Conservation (phyloP, 2,329 filamentous ascomycete species). For the Monosporascus ibericus region DNA sequence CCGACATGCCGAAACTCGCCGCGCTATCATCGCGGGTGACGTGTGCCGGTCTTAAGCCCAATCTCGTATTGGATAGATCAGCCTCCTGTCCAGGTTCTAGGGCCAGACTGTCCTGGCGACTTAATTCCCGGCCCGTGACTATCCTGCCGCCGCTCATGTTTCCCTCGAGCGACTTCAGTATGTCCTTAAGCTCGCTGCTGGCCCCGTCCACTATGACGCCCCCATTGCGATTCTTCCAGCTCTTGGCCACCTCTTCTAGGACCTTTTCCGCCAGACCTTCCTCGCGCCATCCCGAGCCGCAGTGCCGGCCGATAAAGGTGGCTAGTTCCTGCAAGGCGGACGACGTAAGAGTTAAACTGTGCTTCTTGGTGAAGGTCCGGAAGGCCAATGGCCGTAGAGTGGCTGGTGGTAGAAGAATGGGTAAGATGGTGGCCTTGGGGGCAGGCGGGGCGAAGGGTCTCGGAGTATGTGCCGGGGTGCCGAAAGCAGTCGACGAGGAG, state of each 20-base stretch:
- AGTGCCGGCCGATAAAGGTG: slow-evolving; percentile 85
- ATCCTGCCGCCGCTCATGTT: slow-evolving; percentile 84
- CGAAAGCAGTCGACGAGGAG: slow-evolving; percentile 87
- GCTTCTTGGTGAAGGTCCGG: slow-evolving; percentile 93
- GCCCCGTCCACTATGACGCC: slow-evolving; percentile 86
- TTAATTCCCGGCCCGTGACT: slow-evolving; percentile 47
- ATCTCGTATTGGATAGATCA: slow-evolving; percentile 47
- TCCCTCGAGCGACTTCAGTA: slow-evolving; percentile 77
- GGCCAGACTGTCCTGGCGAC: slow-evolving; percentile 58
- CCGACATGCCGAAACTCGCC: slow-evolving; percentile 57
- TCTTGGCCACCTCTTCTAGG: slow-evolving; percentile 82
- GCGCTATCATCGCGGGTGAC: slow-evolving; percentile 55
- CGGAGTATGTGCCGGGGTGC: slow-evolving; percentile 76
- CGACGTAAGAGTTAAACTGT: slow-evolving; percentile 87
- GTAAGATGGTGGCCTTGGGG: slow-evolving; percentile 61
- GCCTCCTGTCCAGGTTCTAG: slow-evolving; percentile 49
- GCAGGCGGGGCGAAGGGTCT: slow-evolving; percentile 52
- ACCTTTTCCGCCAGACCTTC: slow-evolving; percentile 89
- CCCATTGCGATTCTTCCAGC: slow-evolving; percentile 86
- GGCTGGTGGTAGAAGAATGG: slow-evolving; percentile 81
- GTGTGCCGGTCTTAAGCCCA: slow-evolving; percentile 45
- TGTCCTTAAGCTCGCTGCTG: slow-evolving; percentile 68
- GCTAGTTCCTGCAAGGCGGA: slow-evolving; percentile 80
- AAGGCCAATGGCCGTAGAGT: slow-evolving; percentile 88
- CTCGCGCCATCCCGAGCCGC: slow-evolving; percentile 93